A percentile compares a stretch with the other conserved stretches of the same genome.
phyloP scores from a whole-genome alignment of 2,329 filamentous ascomycete genomes.

The Diaporthe aspalathi region DNA sequence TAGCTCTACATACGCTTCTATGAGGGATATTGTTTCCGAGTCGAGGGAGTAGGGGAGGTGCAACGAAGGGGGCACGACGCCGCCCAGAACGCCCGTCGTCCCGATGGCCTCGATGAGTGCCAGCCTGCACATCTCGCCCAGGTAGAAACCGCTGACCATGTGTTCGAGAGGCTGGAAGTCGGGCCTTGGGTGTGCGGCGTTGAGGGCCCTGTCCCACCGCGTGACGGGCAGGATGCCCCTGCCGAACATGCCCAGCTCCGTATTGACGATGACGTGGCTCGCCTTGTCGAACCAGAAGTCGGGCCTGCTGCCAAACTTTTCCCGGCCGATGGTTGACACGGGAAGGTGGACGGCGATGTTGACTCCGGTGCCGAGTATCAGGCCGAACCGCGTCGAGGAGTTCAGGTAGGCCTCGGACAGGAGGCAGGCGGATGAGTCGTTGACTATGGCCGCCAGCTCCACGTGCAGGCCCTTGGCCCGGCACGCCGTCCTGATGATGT shows the following conservation, averaged over 20 bases:
- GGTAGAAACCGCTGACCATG: slow-evolving; percentile 73
- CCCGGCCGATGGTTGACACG: slow-evolving; percentile 62
- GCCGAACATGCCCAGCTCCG: slow-evolving; percentile 76
- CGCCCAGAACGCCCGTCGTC: slow-evolving; percentile 65
- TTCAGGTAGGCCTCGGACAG: slow-evolving; percentile 72
- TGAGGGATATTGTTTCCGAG: slow-evolving; percentile 68
- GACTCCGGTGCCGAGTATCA: slow-evolving; percentile 75
- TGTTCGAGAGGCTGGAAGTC: slow-evolving; percentile 73
- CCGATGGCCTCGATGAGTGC: slow-evolving; percentile 69
- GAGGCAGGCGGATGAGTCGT: slow-evolving; percentile 75
- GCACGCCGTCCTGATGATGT: slow-evolving; percentile 68
- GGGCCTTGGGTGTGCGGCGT: slow-evolving; percentile 63
- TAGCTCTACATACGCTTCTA: slow-evolving; percentile 64
- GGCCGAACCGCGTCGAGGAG: slow-evolving; percentile 68
- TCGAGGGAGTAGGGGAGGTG: slow-evolving; percentile 66
- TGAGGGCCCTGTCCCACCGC: slow-evolving; percentile 68
- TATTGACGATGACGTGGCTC: slow-evolving; percentile 74
- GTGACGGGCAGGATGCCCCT: slow-evolving; percentile 68
- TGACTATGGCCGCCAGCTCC: slow-evolving; percentile 70
- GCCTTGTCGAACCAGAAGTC: slow-evolving; percentile 67
- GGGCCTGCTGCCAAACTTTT: slow-evolving; percentile 69
- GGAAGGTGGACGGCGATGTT: slow-evolving; percentile 75
- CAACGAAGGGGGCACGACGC: slow-evolving; percentile 66
- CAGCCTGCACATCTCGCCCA: slow-evolving; percentile 73
- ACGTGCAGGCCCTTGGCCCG: slow-evolving; percentile 62